Base-by-base conservation (phyloP, 345 rosid species). In the Aegle marmelos region DNA sequence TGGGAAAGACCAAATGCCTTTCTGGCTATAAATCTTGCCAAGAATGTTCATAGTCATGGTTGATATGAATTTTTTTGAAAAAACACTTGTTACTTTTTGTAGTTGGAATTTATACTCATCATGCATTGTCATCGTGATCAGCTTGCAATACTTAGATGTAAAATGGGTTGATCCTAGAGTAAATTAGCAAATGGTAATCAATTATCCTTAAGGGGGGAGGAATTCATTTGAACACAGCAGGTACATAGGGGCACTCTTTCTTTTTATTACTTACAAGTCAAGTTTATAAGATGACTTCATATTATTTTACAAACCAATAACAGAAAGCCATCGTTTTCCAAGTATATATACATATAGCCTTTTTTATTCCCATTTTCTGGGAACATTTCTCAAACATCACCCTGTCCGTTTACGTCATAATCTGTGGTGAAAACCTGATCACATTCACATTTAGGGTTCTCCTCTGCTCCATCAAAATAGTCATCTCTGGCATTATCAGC, bases 401-500 rank as follows among this genome's bases (percentile, higher is more conserved):
- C 2, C 8, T 74, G 68, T 10, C 14, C 77, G 41, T 60, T 79
- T 25, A 39, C 39, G 27, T 71, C 70, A 24, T 75, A 34, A 28
- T 70, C 82, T 57, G 33, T 28, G 10, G 33, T 45, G 31, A 57
- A 24, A 75, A 66, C 54, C 60, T 66, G 77, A 79, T 67, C 78
- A 61, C 54, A 54, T 34, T 54, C 67, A 53, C 70, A 82, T 36
- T 54, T 74, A 16, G 13, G 50, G 57, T 69, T 37, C 59, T 70
- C 70, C 19, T 74, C 60, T 37, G 25, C 30, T 54, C 56, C 79
- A 22, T 68, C 71, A 27, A 79, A 79, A 70, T 78, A 79, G 45
- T 81, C 79, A 9, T 64, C 83, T 72, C 81, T 68, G 28, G 73
- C 79, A 73, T 82, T 79, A 27, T 28, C n/a, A 0, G 77, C 75